These are phyloP conservation scores for Urtica urens DNA, from an alignment of 306 rosid species.

Conservation along the genomic window DNA sequence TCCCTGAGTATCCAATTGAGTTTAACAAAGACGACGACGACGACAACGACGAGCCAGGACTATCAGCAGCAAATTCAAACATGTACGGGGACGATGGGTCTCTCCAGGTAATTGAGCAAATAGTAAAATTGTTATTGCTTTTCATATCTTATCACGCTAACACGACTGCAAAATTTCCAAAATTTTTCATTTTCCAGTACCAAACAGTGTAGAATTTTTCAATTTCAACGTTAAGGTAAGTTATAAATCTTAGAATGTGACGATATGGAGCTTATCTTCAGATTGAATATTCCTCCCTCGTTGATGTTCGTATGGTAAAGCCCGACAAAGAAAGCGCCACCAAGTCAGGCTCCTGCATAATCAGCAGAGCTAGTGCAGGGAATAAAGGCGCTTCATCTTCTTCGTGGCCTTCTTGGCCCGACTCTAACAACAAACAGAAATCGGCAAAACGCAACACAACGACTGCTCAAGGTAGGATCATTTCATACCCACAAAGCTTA, in stretches of 20 bases:
- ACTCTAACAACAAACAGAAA: slow-evolving; percentile 12
- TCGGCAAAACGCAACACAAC: not conserved
- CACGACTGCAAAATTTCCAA: no score
- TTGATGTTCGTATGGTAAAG: slow-evolving; percentile 36
- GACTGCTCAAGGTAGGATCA: slow-evolving; percentile 5
- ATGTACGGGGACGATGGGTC: slow-evolving; percentile 76
- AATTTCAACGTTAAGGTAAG: no score
- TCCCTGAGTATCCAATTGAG: slow-evolving; percentile 61
- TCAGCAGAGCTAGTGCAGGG: not conserved
- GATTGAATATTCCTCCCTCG: slow-evolving; percentile 40
- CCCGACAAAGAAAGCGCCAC: slow-evolving; percentile 22
- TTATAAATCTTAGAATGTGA: not conserved
- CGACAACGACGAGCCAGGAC: no score
- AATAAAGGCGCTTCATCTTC: slow-evolving; percentile 6
- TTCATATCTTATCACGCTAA: not conserved
- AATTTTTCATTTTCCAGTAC: no score
- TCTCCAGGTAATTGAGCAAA: slow-evolving; percentile 70
- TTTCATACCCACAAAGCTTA: no score
- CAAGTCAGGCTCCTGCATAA: not conserved
- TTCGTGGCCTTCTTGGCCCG: slow-evolving; percentile 11
- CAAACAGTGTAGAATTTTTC: no score
- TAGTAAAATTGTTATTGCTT: not conserved
- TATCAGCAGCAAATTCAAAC: slow-evolving; percentile 32
- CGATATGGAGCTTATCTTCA: slow-evolving; percentile 22
- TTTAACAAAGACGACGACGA: slow-evolving; percentile 41